These are phyloP conservation scores for Colletotrichum godetiae DNA, from an alignment of 2,329 filamentous ascomycete genomes.

Conservation along the genomic window DNA sequence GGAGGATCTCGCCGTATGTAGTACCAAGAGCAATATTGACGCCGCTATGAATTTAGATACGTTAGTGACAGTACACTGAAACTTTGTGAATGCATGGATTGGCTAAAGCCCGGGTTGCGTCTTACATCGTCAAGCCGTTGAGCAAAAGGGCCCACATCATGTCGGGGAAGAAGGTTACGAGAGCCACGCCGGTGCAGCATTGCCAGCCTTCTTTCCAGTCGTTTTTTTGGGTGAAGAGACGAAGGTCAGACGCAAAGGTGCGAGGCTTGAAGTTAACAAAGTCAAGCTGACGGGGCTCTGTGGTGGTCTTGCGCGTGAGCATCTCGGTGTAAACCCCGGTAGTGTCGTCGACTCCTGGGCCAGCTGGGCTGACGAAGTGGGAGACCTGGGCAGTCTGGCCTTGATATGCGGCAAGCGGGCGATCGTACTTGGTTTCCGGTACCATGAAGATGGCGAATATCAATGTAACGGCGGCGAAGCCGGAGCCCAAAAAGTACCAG, in stretches of 20 bases:
- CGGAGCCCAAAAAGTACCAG: constrained; percentile 56
- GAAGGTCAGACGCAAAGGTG: constrained; percentile 48
- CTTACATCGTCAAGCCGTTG: constrained; percentile 40
- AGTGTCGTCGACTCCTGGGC: constrained; percentile 36
- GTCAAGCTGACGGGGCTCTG: constrained; percentile 44
- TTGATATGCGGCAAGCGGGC: constrained; percentile 49
- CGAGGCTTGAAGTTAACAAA: constrained; percentile 48
- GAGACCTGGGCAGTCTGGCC: constrained; percentile 39
- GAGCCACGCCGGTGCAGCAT: constrained; percentile 41
- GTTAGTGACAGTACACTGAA: constrained; percentile 27
- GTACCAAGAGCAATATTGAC: constrained; percentile 55
- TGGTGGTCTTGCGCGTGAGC: constrained; percentile 21
- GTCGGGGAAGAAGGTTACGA: constrained; percentile 52
- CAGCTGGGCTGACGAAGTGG: constrained; percentile 30
- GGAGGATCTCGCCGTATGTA: constrained; percentile 51
- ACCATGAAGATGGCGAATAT: constrained; percentile 51
- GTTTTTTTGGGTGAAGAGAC: constrained; percentile 50
- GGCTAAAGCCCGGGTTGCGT: background rate
- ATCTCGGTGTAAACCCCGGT: constrained; percentile 33
- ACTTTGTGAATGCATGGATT: background rate
- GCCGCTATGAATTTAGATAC: constrained; percentile 48
- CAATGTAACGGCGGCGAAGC: constrained; percentile 46
- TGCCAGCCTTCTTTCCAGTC: constrained; percentile 48
- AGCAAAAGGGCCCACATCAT: constrained; percentile 53
- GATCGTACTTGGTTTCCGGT: constrained; percentile 55